phyloP scores from a whole-genome alignment of 1,284 basidiomycete genomes.

The Rhodofomes roseus region DNA sequence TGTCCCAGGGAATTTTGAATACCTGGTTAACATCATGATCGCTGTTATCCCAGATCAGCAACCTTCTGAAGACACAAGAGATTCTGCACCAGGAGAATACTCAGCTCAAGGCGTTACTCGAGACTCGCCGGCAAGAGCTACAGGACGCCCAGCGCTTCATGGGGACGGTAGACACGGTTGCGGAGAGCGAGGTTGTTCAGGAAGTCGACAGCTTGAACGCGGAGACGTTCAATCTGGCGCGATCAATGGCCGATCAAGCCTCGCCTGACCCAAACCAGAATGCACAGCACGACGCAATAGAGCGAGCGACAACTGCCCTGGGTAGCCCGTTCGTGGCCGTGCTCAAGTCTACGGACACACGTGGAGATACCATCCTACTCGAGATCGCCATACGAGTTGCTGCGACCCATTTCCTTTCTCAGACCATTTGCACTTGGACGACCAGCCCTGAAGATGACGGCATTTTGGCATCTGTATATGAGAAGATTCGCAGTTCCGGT shows the following conservation, averaged over 20 bases:
- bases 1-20: background rate
- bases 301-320: background rate
- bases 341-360: background rate
- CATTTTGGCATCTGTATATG: constrained; percentile 26
- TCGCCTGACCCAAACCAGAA: constrained; percentile 5
- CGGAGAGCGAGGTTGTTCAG: constrained; percentile 43
- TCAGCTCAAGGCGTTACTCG: constrained; percentile 4
- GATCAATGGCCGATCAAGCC: constrained; percentile 38
- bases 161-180: constrained; percentile 40
- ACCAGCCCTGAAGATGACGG: constrained; percentile 3
- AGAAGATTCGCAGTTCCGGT: constrained; percentile 40
- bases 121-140: constrained; percentile 39
- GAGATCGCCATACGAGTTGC: background rate
- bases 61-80: background rate
- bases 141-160: constrained; percentile 43
- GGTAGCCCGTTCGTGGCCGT: background rate
- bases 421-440: background rate
- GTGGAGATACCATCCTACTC: background rate
- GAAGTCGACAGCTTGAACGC: constrained; percentile 43
- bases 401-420: background rate
- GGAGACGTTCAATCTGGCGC: constrained; percentile 47
- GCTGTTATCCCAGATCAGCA: background rate
- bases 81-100: background rate
- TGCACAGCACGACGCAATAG: constrained; percentile 2
- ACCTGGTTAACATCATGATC: background rate